Percentiles rank a stretch among this genome's conserved stretches.
Evolutionary conservation across 1,284 basidiomycete species (phyloP).

Genomic region (Boletus sp.): DNA sequence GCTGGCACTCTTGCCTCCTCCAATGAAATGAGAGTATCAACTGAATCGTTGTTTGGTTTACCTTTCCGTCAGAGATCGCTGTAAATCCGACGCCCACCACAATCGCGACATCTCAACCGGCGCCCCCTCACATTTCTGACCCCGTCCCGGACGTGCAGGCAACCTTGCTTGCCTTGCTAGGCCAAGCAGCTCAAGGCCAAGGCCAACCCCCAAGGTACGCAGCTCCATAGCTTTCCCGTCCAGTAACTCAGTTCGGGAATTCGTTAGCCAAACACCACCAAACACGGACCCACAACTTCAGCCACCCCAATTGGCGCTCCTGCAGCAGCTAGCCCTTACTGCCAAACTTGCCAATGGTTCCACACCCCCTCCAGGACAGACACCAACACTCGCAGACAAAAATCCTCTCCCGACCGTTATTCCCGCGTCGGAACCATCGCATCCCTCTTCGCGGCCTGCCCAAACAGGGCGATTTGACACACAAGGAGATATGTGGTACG

Average conservation of each 20-base stretch:
- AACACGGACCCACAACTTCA: constrained; percentile 48
- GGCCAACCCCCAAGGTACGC: constrained; percentile 32
- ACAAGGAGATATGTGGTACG: constrained; percentile 44
- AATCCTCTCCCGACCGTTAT: not conserved
- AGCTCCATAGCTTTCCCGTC: not conserved
- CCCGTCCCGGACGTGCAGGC: constrained; percentile 43
- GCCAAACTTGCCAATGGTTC: constrained; percentile 41
- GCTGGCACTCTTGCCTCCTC: constrained; percentile 36
- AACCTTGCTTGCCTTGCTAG: constrained; percentile 61
- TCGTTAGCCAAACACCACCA: constrained; percentile 58
- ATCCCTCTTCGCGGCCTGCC: constrained; percentile 1
- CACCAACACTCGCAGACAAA: constrained; percentile 5
- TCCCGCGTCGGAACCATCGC: not conserved
- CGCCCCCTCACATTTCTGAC: constrained; percentile 28
- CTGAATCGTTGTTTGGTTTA: constrained; percentile 61
- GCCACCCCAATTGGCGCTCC: constrained; percentile 57
- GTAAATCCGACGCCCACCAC: constrained; percentile 36
- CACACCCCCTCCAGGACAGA: constrained; percentile 25
- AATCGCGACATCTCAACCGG: constrained; percentile 31
- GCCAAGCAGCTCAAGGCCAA: constrained; percentile 49
- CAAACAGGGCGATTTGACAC: constrained; percentile 24
- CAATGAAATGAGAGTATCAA: constrained; percentile 53
- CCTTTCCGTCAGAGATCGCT: constrained; percentile 62
- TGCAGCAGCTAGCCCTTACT: constrained; percentile 69
- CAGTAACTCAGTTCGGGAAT: constrained; percentile 2